phyloP scores from a whole-genome alignment of 169 alveolate genomes.

The Plasmodium inui region DNA sequence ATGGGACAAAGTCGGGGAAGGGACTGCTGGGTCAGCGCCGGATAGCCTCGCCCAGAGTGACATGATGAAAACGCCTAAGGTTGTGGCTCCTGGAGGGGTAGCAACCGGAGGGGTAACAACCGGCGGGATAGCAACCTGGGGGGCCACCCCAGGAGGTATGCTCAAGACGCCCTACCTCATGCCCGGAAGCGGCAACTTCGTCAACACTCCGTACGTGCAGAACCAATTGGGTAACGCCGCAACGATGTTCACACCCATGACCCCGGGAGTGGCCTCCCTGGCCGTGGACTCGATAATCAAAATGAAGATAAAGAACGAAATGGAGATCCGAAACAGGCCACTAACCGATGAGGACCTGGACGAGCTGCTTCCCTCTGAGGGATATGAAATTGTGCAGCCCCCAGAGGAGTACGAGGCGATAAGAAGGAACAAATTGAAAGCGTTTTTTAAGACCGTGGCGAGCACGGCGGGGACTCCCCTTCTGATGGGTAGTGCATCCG shows the following conservation, averaged over 20 bases:
- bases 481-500: conserved; percentile 61
- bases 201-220: conserved; percentile 13
- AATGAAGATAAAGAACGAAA: conserved; percentile 74
- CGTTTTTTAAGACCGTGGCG: conserved; percentile 61
- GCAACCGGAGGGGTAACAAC: not conserved
- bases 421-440: conserved; percentile 76
- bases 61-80: not conserved
- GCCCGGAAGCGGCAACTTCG: not conserved
- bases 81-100: not conserved
- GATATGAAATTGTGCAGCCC: conserved; percentile 92
- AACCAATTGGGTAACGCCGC: not conserved
- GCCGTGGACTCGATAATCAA: not conserved
- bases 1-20: conserved; percentile 66
- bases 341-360: conserved; percentile 97
- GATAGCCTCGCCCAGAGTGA: conserved; percentile 19
- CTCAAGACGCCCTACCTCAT: conserved; percentile 4
- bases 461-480: not conserved
- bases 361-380: conserved; percentile 93
- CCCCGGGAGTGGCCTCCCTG: not conserved
- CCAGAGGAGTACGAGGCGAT: conserved; percentile 91
- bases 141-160: not conserved
- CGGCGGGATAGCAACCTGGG: not conserved
- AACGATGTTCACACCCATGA: conserved; percentile 7
- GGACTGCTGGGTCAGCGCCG: conserved; percentile 2
- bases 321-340: conserved; percentile 80